Base-by-base conservation (phyloP, 768 basidiomycete genomes). In the Coprinopsis strossmayeri region DNA sequence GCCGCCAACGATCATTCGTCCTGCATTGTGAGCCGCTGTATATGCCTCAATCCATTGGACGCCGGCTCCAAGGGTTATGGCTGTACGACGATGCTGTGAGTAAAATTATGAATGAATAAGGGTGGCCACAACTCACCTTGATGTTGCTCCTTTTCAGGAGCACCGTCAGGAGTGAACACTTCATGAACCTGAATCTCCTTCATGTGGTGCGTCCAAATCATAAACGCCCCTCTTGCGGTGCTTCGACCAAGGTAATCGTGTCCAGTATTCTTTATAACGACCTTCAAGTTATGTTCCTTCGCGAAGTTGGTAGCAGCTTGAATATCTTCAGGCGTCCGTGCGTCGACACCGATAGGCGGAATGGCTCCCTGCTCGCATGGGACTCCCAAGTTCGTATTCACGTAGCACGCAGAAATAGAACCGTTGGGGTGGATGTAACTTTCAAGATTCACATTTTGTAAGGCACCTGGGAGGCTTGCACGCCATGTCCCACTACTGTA, bases 401-500 rank as follows among this genome's bases (percentile, higher is more conserved):
- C 48, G 37, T 76, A 79, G 66, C 79, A 83, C 0, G 68, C 70
- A 53, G 69, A 69, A 40, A 77, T 71, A 32, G 72, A 76, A 24
- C 71, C 76, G 55, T 76, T 77, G 41, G 41, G 43, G 43, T 37
- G 38, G 10, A 38, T 49, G 37, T 48, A 49, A 9, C 24, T 20
- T 35, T 48, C 52, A 34, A 53, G 49, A 21, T 48, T 48, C 47
- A 30, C 20, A 27, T 53, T 48, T 34, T 53, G 34, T 20, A 44
- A 43, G 13, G 52, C 46, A 35, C 52, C 52, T 26, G 52, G 34
- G 24, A 44, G 28, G 42, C 45, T 38, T 3, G 52, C 5, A 35
- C 46, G 52, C 52, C 52, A 53, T 20, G 35, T 48, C 2, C 41
- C 41, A 25, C 49, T 38, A 15, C 13, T 2, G 41, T 24, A 28